These are phyloP conservation scores for Trametes hirsuta DNA, from an alignment of 1,284 basidiomycete species.

Conservation along the genomic window DNA sequence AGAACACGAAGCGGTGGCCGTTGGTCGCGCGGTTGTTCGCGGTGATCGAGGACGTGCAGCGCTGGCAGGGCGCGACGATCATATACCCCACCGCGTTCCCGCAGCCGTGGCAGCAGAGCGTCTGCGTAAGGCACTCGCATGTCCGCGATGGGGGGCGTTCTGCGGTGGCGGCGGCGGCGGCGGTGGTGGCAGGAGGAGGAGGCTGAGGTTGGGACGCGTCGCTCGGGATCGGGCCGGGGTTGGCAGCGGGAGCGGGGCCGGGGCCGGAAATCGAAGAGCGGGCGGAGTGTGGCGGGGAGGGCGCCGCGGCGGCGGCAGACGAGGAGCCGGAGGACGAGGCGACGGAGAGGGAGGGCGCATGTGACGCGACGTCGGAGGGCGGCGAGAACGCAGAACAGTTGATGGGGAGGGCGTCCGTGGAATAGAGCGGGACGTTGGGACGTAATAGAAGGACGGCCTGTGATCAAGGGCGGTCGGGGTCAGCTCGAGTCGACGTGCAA, in stretches of 20 bases:
- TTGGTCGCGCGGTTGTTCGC: slow-evolving; percentile 73
- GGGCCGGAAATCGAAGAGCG: slow-evolving; percentile 11
- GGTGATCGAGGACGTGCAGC: slow-evolving; percentile 72
- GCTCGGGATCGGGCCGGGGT: neutral
- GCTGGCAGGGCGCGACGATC: slow-evolving; percentile 72
- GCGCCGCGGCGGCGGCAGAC: slow-evolving; percentile 21
- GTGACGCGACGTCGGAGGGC: slow-evolving; percentile 39
- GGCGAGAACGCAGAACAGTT: slow-evolving; percentile 70
- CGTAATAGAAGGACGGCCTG: slow-evolving; percentile 83
- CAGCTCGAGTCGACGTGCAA: neutral
- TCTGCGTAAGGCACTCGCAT: slow-evolving; percentile 73
- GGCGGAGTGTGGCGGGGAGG: slow-evolving; percentile 27
- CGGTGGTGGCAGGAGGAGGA: neutral
- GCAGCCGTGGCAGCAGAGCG: slow-evolving; percentile 81
- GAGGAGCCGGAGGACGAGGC: slow-evolving; percentile 18
- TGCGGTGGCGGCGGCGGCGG: neutral
- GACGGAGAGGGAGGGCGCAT: slow-evolving; percentile 28
- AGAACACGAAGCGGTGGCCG: slow-evolving; percentile 88
- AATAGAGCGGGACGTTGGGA: slow-evolving; percentile 83
- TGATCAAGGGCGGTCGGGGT: slow-evolving; percentile 17
- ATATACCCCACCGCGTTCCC: slow-evolving; percentile 78
- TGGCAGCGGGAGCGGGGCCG: neutral
- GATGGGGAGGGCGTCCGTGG: slow-evolving; percentile 79
- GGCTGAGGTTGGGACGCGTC: too few species aligned
- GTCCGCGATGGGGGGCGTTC: slow-evolving; percentile 46